A percentile compares a stretch with the other conserved stretches of the same genome.
These are phyloP conservation scores for Vitis riparia DNA, from an alignment of 164 flowering plant species.

Conservation along the genomic window DNA sequence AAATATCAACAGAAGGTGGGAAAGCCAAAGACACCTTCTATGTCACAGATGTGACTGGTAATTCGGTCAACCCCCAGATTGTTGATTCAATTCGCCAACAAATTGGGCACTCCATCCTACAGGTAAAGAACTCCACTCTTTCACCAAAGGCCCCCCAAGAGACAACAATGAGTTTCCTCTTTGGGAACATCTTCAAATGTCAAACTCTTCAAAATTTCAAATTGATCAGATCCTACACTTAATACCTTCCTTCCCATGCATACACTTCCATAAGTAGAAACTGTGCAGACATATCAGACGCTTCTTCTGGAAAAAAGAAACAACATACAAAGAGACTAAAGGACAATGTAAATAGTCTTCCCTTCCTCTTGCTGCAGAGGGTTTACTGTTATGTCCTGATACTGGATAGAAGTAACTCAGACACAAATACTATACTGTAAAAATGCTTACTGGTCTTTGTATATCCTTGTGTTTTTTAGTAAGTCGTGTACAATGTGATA, in stretches of 20 bases:
- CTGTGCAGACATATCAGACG: slow-evolving; percentile 16
- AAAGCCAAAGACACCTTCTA: slow-evolving; percentile 73
- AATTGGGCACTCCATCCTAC: slow-evolving; percentile 55
- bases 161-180: slow-evolving; percentile 50
- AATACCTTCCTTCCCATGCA: background rate
- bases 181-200: slow-evolving; percentile 62
- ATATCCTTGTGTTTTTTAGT: slow-evolving; percentile 7
- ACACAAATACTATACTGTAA: slow-evolving; percentile 14
- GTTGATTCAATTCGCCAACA: slow-evolving; percentile 63
- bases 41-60: slow-evolving; percentile 75
- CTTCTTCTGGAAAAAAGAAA: slow-evolving; percentile 3
- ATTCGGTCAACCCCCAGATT: slow-evolving; percentile 61
- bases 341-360: slow-evolving; percentile 9
- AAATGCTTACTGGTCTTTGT: slow-evolving; percentile 6
- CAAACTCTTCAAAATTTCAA: slow-evolving; percentile 47
- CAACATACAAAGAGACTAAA: background rate
- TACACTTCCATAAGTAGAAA: slow-evolving; percentile 5
- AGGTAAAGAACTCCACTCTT: slow-evolving; percentile 42
- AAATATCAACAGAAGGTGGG: slow-evolving; percentile 64
- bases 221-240: slow-evolving; percentile 54
- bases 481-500: slow-evolving; percentile 19
- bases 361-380: background rate
- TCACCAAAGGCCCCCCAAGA: slow-evolving; percentile 41
- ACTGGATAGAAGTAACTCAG: slow-evolving; percentile 7
- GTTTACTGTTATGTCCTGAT: background rate